These are phyloP conservation scores for Drosera capensis DNA, from an alignment of 148 eudicot genomes.

Conservation along the genomic window DNA sequence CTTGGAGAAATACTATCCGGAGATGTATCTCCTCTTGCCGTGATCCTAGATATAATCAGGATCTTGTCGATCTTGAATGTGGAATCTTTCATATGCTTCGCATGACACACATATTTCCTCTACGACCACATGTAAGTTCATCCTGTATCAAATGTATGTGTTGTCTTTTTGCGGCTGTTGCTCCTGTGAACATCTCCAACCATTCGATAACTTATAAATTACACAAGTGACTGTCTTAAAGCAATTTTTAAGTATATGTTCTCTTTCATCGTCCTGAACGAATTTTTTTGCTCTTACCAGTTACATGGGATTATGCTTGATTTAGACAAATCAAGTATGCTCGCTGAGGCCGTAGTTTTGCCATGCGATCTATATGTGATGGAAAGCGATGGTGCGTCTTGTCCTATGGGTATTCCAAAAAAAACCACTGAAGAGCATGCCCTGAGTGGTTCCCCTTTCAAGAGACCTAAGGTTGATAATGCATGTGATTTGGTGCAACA, in stretches of 20 bases:
- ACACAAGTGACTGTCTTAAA: not conserved
- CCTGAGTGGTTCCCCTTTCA: conserved; percentile 17
- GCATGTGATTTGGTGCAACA: conserved; percentile 12
- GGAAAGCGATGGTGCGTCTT: conserved; percentile 13
- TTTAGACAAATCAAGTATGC: conserved; percentile 25
- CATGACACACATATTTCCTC: conserved; percentile 59
- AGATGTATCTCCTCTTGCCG: conserved; percentile 13
- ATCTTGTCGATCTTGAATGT: conserved; percentile 26
- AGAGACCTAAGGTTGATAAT: conserved; percentile 44
- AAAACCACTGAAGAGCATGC: conserved; percentile 11
- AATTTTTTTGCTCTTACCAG: conserved; percentile 17
- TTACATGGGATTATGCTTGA: conserved; percentile 28
- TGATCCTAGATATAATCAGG: conserved; percentile 7
- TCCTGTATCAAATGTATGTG: too few relatives aligned
- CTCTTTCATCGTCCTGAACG: not conserved
- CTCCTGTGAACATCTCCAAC: not conserved
- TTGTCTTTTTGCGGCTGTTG: conserved; percentile 1
- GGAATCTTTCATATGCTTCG: conserved; percentile 61
- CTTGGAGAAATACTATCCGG: conserved; percentile 20
- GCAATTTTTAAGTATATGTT: not conserved
- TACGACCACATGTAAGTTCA: conserved; percentile 42
- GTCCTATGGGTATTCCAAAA: conserved; percentile 3
- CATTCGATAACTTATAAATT: not conserved
- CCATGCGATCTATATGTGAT: conserved; percentile 55
- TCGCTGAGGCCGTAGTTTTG: conserved; percentile 63